Percentiles rank a stretch among this genome's conserved stretches.
Conservation (phyloP, 2,329 filamentous ascomycete genomes). For the Botrytis aclada region DNA sequence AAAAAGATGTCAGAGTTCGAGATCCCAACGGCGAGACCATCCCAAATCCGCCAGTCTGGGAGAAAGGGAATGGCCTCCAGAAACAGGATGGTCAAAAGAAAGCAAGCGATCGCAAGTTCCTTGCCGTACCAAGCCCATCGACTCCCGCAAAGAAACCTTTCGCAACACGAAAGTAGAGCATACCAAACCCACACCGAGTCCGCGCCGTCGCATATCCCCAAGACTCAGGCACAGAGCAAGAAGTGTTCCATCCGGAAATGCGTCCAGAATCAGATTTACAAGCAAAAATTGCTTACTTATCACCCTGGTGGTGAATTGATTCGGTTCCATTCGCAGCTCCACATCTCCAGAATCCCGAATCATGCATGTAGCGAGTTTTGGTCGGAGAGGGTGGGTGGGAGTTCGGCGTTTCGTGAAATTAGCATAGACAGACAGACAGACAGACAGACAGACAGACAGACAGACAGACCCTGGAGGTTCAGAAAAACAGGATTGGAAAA, state of each 20-base stretch:
- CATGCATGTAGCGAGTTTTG: background rate
- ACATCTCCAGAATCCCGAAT: background rate
- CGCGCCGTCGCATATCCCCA: background rate
- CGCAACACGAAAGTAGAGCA: background rate
- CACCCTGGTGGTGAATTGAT: background rate
- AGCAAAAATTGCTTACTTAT: background rate
- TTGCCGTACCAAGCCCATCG: no score
- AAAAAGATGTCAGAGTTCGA: no score
- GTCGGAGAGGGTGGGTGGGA: background rate
- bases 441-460: no score
- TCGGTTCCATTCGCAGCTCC: background rate
- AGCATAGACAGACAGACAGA: no score
- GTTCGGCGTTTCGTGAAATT: background rate
- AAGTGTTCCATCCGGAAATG: background rate
- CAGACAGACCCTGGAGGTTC: background rate
- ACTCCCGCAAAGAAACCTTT: background rate
- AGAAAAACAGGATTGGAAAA: background rate
- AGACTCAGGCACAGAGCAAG: background rate
- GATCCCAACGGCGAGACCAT: no score
- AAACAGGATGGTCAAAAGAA: no score
- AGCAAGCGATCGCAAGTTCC: no score
- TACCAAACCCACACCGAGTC: background rate
- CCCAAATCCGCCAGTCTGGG: no score
- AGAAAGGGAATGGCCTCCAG: no score
- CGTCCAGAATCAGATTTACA: background rate